These are phyloP conservation scores for Cornus suecica DNA, from an alignment of 148 eudicot genomes.

Conservation along the genomic window DNA sequence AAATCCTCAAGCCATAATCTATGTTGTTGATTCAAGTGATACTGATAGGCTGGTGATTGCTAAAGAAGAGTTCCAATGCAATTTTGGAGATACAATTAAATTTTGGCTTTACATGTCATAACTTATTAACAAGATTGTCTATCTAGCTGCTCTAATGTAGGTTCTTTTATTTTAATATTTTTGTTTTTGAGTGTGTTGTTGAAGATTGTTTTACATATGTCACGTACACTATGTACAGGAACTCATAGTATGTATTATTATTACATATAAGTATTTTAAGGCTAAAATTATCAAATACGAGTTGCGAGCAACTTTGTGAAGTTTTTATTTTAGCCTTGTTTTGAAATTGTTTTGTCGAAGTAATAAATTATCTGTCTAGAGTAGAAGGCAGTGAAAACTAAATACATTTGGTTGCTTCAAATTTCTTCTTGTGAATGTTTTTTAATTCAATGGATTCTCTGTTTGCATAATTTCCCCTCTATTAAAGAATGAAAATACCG, in stretches of 20 bases:
- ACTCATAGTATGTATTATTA: not conserved
- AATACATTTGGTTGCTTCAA: not conserved
- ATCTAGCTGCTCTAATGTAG: too few relatives aligned
- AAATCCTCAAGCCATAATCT: conserved; percentile 96
- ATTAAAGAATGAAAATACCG: not conserved
- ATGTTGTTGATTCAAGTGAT: conserved; percentile 98
- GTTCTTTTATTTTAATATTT: not conserved
- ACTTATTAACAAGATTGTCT: not conserved
- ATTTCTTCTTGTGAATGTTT: not conserved
- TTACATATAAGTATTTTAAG: not conserved
- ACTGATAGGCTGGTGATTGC: conserved; percentile 91
- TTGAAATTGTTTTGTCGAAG: not conserved
- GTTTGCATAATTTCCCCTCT: not conserved
- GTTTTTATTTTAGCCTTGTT: not conserved
- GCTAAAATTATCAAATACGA: not conserved
- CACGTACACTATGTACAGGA: not conserved
- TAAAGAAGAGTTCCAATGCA: conserved; percentile 95
- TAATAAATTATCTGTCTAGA: not conserved
- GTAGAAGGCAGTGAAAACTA: not conserved
- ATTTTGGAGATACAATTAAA: conserved; percentile 62
- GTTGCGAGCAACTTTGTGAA: not conserved
- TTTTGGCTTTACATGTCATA: not conserved
- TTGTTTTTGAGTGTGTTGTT: not conserved
- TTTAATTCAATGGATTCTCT: not conserved
- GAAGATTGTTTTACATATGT: not conserved